These are phyloP conservation scores for Amanita polypyramis DNA, from an alignment of 768 basidiomycete species.

Conservation along the genomic window DNA sequence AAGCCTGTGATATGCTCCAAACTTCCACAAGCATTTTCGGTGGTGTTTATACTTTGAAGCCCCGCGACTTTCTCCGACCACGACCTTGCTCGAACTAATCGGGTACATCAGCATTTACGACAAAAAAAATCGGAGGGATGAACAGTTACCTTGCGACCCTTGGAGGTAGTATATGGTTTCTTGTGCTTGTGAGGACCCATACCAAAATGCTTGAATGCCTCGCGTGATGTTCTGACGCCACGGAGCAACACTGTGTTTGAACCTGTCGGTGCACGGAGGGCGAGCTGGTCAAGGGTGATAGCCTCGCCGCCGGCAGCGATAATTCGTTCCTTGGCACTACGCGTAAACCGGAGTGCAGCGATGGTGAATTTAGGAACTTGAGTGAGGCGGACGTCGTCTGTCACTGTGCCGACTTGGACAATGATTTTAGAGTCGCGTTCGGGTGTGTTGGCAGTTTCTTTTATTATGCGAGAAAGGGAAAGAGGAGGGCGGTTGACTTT, in stretches of 20 bases:
- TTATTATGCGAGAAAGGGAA: conserved; percentile 86
- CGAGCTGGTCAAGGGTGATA: conserved; percentile 94
- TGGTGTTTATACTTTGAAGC: conserved; percentile 81
- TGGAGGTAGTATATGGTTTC: conserved; percentile 92
- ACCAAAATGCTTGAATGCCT: conserved; percentile 97
- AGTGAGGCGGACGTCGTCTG: conserved; percentile 86
- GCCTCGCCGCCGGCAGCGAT: conserved; percentile 91
- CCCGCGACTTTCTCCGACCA: conserved; percentile 97
- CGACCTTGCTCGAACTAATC: conserved; percentile 88
- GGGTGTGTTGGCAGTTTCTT: conserved; percentile 59
- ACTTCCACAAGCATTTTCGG: conserved; percentile 17
- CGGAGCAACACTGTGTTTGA: conserved; percentile 90
- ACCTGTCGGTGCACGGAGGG: conserved; percentile 88
- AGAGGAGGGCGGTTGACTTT: conserved; percentile 96
- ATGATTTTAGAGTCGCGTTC: conserved; percentile 75
- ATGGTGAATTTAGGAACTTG: conserved; percentile 85
- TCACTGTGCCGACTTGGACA: conserved; percentile 85
- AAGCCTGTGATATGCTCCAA: conserved; percentile 13
- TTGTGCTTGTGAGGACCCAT: conserved; percentile 99
- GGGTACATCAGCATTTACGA: conserved; percentile 6
- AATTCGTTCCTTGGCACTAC: conserved; percentile 89
- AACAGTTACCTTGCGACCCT: conserved; percentile 78
- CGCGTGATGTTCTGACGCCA: conserved; percentile 87
- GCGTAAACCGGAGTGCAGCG: conserved; percentile 93
- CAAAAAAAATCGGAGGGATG: neutral